Base-by-base conservation (phyloP, 164 flowering plant genomes). In the Berberis thunbergii region DNA sequence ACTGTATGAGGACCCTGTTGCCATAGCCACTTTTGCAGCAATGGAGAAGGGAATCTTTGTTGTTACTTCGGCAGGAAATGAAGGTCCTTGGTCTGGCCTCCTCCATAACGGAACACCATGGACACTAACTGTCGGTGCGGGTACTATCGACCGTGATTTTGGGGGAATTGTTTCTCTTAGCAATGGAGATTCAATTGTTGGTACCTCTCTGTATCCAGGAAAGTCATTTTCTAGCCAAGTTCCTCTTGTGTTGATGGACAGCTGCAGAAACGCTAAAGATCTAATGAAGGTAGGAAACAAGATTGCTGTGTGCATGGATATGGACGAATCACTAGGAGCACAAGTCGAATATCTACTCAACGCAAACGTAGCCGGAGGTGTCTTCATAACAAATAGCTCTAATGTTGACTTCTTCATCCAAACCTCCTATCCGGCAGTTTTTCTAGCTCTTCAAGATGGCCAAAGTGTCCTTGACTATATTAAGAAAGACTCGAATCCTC, bases 21-120 rank as follows among this genome's bases (percentile, higher is more conserved):
- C 93, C 4, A 79, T 85, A 48, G 92, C 86, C 60, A 66, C 92
- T 4, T 85, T 81, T 68, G 83, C 85, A 0, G 93, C 88, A 7
- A 42, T 77, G 55, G 84, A 83, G 69, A 82, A 76, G 66, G 85
- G 83, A 0, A 77, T 87, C 12, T 79, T 89, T 6, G 88, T 86
- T 2, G 67, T 89, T 1, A 59, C 86, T 0, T 89, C 94, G 0
- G 85, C 96, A 0, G 94, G 96, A 43, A 89, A 89, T 58, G 77
- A 66, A 2, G 94, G 96, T n/a, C 91, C 94, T 44, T 45, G 6
- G 42, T 1, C 40, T n/a, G 73, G 44, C 3, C 58, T 74, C 2
- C 61, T 87, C 1, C 87, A 84, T 67, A 89, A 89, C 59, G 91
- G 89, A 2, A 72, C 70, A 0, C 91, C 97, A 1, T 89, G 96